Base-by-base conservation (phyloP, 2,329 filamentous ascomycete species). In the Fusarium nodosum region DNA sequence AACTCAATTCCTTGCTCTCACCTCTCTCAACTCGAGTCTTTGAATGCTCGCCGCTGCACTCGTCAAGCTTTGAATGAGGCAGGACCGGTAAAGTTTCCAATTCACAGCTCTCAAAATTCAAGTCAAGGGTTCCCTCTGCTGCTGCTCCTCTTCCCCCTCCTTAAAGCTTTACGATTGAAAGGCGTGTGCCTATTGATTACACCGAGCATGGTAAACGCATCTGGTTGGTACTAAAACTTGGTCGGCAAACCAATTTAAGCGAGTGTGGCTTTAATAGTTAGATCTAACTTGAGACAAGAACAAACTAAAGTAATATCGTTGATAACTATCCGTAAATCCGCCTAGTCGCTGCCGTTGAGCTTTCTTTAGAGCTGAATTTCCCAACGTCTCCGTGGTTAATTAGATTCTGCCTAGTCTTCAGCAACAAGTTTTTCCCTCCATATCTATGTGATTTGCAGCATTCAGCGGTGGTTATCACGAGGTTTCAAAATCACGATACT, bases 261-360 rank as follows among this genome's bases (percentile, higher is more conserved):
- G 62, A 55, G 36, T 42, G 48, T 45, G 62, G 54, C 62, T 56
- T 63, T 68, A 18, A 34, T 30, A 55, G 47, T 62, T 56, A 61
- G 58, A 66, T 56, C 55, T 34, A 62, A 56, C 55, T 63, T 71
- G 64, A 65, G 67, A 72, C 69, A 69, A 59, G 26, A 30, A 20
- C 20, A 28, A 45, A 18, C 20, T 52, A 28, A 24, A 15, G 31
- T 57, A 42, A 28, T 47, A 33, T 39, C 16, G 45, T 41, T 36
- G 11, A 31, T 30, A 39, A 12, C 10, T 44, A 42, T 42, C 41
- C 41, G 13, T 18, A 55, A 33, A 57, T 33, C 34, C 22, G 24
- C 38, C 33, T 13, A 12, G 47, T n/a, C 18, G 24, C n/a, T n/a
- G n/a, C 16, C 18, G 18, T 46, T 33, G 16, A 48, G 18, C 34